Base-by-base conservation (phyloP, 495 filamentous ascomycete species). In the Neurospora sp. region DNA sequence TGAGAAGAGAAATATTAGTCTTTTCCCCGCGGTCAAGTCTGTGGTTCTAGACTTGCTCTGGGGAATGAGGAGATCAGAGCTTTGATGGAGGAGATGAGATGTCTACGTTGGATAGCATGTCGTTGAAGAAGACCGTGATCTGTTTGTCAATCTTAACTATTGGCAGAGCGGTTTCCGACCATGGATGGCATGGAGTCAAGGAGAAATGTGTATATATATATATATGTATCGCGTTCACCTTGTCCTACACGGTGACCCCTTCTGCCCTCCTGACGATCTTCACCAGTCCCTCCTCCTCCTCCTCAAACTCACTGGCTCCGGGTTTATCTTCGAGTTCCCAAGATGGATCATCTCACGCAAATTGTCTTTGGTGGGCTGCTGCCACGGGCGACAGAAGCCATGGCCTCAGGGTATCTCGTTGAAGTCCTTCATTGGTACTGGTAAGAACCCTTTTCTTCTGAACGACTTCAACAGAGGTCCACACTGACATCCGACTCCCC, bases 391-490 rank as follows among this genome's bases (percentile, higher is more conserved):
- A 69, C n/a, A 37, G 27, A 69, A 69, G 31, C 16, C 38, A 37
- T 74, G 73, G 73, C 73, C 73, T 31, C 73, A 71, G 59, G 59
- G 41, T 45, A 65, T 69, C 41, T 77, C 80, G 14, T 79, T 88
- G 14, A 82, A 85, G 45, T 76, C 76, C 17, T 91, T 88, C 80
- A 84, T 91, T 73, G 71, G 81, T 20, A 80, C 76, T 9, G 84
- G 73, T 74, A 53, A 39, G 45, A 41, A 16, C 12, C 12, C 44
- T 4, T 16, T 42, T 42, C 31, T 5, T 44, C 41, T 44, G 17
- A n/a, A 14, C 65, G 16, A 14, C n/a, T 41, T 70, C 9, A n/a
- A 59, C 59, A 20, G 22, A 40, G 7, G 7, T 16, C 3, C 45
- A 3, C 1, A 61, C 17, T 38, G 37, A 20, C 16, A 65, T 2